These are phyloP conservation scores for Gossypium mustelinum DNA, from an alignment of 345 rosid genomes.

Conservation along the genomic window DNA sequence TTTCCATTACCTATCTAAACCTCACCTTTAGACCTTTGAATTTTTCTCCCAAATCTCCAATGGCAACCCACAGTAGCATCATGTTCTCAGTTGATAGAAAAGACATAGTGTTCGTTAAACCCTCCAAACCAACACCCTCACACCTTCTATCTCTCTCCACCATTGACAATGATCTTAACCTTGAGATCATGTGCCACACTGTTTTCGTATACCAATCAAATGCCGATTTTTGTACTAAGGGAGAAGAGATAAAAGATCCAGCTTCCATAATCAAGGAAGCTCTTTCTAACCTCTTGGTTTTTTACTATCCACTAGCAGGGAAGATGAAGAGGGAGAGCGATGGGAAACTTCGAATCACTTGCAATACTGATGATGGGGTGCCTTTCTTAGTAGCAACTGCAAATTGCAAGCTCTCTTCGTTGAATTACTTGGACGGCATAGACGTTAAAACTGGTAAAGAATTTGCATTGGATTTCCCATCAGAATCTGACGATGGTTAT, in stretches of 20 bases:
- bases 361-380: constrained; percentile 47
- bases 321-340: constrained; percentile 38
- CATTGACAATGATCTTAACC: constrained; percentile 44
- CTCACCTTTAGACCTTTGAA: neutral
- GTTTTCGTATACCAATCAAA: constrained; percentile 39
- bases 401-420: constrained; percentile 33
- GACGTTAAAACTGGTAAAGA: constrained; percentile 28
- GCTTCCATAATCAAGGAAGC: constrained; percentile 38
- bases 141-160: constrained; percentile 49
- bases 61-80: constrained; percentile 16
- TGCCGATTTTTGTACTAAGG: neutral
- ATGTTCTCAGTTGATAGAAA: constrained; percentile 24
- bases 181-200: constrained; percentile 41
- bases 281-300: constrained; percentile 45
- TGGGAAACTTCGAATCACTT: constrained; percentile 34
- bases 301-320: constrained; percentile 61
- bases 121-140: constrained; percentile 41
- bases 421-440: constrained; percentile 42
- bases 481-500: constrained; percentile 22
- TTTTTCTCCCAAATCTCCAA: constrained; percentile 7
- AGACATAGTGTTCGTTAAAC: constrained; percentile 32
- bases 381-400: constrained; percentile 43
- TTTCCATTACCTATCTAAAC: neutral
- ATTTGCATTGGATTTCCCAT: constrained; percentile 30
- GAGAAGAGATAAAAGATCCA: constrained; percentile 26